Evolutionary conservation across 768 basidiomycete genomes (phyloP).

Genomic region (Suillus sp.): DNA sequence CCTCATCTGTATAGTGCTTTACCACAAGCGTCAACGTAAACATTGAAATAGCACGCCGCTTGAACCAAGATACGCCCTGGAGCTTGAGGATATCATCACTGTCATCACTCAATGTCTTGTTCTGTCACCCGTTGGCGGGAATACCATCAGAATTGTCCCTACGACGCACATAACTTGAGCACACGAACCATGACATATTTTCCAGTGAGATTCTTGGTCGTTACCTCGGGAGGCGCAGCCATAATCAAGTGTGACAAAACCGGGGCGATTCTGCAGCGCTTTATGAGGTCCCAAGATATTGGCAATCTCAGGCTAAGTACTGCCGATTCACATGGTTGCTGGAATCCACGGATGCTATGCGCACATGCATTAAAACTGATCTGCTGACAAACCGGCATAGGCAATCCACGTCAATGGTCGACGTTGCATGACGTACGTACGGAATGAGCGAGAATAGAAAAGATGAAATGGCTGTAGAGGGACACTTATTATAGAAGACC

Average conservation of each 20-base stretch:
- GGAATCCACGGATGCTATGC: neutral
- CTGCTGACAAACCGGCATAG: neutral
- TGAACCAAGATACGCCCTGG: slow-evolving; percentile 77
- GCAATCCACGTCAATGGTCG: neutral
- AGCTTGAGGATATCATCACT: slow-evolving; percentile 64
- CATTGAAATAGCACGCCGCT: slow-evolving; percentile 57
- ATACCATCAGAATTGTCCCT: slow-evolving; percentile 9
- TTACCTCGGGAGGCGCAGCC: slow-evolving; percentile 65
- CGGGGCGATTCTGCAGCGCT: too few relatives aligned
- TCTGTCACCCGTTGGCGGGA: slow-evolving; percentile 41
- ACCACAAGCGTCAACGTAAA: slow-evolving; percentile 61
- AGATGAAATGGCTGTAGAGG: neutral
- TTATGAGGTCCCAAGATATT: neutral
- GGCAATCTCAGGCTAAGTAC: neutral
- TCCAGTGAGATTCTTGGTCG: slow-evolving; percentile 61
- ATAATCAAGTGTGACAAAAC: slow-evolving; percentile 38
- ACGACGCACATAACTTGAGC: neutral
- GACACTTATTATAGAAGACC: neutral
- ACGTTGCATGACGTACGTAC: neutral
- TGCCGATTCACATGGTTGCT: slow-evolving; percentile 1
- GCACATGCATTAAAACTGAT: neutral
- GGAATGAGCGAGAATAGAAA: neutral
- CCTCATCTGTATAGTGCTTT: slow-evolving; percentile 66
- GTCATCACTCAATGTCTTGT: slow-evolving; percentile 64
- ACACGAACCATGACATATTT: slow-evolving; percentile 63